Base-by-base conservation (phyloP, 2,329 filamentous ascomycete genomes). In the Bipolaris sorokiniana region DNA sequence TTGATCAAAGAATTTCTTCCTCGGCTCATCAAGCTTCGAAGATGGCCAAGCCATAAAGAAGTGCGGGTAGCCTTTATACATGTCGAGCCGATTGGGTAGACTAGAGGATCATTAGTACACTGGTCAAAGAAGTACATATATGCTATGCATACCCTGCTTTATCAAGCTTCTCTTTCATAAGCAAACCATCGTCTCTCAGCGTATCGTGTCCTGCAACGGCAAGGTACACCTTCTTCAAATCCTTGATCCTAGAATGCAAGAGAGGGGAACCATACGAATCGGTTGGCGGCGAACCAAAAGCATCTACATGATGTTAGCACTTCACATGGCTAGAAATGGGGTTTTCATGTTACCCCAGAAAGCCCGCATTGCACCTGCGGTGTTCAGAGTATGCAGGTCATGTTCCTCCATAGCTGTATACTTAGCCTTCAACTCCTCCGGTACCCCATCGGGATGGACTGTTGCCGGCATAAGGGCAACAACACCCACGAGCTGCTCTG, bases 321-420 rank as follows among this genome's bases (percentile, higher is more conserved):
- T 9, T 4, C 11, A 5, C 1, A 18, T 3, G 1, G 1, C 2
- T 31, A 10, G 26, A 13, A 26, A 13, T 5, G 3, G 5, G n/a
- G 2, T 13, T 9, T 10, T 33, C 10, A 13, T 5, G 5, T 37
- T 50, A 68, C 64, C 67, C 68, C 70, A 71, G 33, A 78, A 78
- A 1, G 64, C 61, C 34, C 54, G 45, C 76, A 78, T 78, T 0
- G 75, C 75, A 18, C 46, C 55, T 6, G 54, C 60, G 0, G 75
- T 76, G 49, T 79, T 75, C 33, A 79, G 70, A 1, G 76, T 77
- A 31, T 73, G 60, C 33, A 71, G 65, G 9, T 69, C 70, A 59
- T 79, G 74, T 48, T 79, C 75, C 10, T 72, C 59, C 53, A 73
- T 76, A 3, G 74, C 64, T 5, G 67, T 78, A 51, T 72, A 79